phyloP scores from a whole-genome alignment of 805 yeast species.

The Yarrowia osloensis region DNA sequence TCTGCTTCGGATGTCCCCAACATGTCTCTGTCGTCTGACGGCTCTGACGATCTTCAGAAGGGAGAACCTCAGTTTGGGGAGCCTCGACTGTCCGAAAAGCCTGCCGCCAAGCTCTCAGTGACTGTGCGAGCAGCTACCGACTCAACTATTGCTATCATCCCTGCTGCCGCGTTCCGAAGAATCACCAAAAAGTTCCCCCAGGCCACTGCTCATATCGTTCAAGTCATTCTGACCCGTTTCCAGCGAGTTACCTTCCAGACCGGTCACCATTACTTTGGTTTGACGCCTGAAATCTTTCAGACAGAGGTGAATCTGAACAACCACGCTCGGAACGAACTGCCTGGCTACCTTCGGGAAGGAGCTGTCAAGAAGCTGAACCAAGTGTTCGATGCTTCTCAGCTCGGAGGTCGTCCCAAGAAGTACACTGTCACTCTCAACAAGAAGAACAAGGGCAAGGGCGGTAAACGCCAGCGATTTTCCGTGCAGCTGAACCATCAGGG shows the following conservation, averaged over 20 bases:
- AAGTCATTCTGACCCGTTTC: conserved; percentile 82
- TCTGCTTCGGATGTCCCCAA: conserved; percentile 4
- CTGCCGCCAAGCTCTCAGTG: conserved; percentile 42
- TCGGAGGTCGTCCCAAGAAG: conserved; percentile 29
- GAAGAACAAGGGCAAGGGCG: conserved; percentile 23
- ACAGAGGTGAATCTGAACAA: conserved; percentile 71
- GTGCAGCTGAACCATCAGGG: conserved; percentile 15
- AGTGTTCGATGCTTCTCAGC: conserved; percentile 16
- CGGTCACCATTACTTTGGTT: conserved; percentile 80
- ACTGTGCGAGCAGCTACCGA: conserved; percentile 73
- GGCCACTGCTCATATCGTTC: conserved; percentile 90
- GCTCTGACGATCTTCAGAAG: neutral
- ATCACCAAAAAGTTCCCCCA: conserved; percentile 76
- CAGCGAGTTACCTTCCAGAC: conserved; percentile 91
- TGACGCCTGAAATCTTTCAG: conserved; percentile 76
- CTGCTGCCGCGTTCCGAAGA: conserved; percentile 75
- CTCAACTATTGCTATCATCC: conserved; percentile 90
- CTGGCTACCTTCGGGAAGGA: conserved; percentile 49
- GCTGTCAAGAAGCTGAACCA: conserved; percentile 32
- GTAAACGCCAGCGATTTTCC: conserved; percentile 30
- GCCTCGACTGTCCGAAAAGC: conserved; percentile 6
- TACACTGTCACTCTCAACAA: conserved; percentile 24
- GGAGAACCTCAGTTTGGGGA: conserved; percentile 17
- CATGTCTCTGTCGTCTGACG: conserved; percentile 24
- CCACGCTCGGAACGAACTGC: conserved; percentile 53